Conservation (phyloP, 768 basidiomycete species). For the Amanita pallidorosea region DNA sequence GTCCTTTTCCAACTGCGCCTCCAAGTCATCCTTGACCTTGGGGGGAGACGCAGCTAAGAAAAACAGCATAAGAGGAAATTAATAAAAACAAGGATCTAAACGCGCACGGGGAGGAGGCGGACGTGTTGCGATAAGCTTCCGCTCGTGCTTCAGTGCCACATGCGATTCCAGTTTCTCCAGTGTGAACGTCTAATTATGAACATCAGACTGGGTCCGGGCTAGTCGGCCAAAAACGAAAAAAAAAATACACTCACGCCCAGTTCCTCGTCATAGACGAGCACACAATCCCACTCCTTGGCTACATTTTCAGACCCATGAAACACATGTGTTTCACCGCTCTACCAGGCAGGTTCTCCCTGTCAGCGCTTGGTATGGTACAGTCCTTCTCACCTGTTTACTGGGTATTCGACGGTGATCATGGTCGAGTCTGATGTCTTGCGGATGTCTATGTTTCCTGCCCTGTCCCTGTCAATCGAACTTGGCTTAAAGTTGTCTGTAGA, state of each 20-base stretch:
- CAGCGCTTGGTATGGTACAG: background rate
- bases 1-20: constrained; percentile 18
- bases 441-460: constrained; percentile 56
- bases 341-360: constrained; percentile 4
- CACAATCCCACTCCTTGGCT: constrained; percentile 64
- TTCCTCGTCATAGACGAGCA: constrained; percentile 73
- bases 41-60: constrained; percentile 14
- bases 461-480: constrained; percentile 52
- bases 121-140: constrained; percentile 23
- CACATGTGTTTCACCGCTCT: constrained; percentile 43
- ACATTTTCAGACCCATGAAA: constrained; percentile 49
- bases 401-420: constrained; percentile 54
- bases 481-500: constrained; percentile 67
- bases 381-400: constrained; percentile 43
- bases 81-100: background rate
- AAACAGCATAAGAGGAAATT: constrained; percentile 6
- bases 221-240: background rate
- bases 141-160: constrained; percentile 42
- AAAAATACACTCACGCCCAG: constrained; percentile 37
- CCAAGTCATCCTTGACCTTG: constrained; percentile 9
- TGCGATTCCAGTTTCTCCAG: constrained; percentile 68
- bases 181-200: constrained; percentile 43
- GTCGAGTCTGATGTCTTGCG: constrained; percentile 41
- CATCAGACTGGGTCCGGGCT: constrained; percentile 3
- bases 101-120: constrained; percentile 23